Evolutionary conservation across 2,329 filamentous ascomycete genomes (phyloP).

Genomic region (Amesomyces nigricolor): DNA sequence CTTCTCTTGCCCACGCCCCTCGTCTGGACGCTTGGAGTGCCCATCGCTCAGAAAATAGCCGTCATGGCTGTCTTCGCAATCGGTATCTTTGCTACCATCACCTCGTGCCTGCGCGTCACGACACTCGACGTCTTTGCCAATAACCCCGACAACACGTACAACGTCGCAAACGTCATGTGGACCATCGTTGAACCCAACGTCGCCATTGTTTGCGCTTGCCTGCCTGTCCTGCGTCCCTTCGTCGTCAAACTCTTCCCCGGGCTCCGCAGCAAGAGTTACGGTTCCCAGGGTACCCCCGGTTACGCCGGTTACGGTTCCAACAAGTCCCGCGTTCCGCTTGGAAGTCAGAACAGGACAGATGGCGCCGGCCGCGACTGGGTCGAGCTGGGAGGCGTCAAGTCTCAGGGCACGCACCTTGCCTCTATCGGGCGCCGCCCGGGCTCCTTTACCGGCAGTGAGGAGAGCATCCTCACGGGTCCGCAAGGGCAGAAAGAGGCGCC

Average conservation of each 20-base stretch:
- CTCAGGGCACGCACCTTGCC: background rate
- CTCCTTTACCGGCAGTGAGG: slow-evolving; percentile 3
- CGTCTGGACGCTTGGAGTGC: slow-evolving; percentile 32
- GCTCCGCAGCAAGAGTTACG: background rate
- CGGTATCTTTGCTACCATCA: slow-evolving; percentile 29
- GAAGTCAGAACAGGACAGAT: background rate
- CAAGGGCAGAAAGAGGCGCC: background rate
- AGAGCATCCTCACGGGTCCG: background rate
- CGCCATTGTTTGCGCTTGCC: slow-evolving; percentile 38
- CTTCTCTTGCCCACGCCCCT: slow-evolving; percentile 27
- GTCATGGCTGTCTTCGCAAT: slow-evolving; percentile 36
- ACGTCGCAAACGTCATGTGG: slow-evolving; percentile 22
- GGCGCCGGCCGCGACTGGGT: background rate
- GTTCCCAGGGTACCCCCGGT: background rate
- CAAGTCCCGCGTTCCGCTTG: background rate
- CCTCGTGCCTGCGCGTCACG: slow-evolving; percentile 20
- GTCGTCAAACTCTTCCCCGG: slow-evolving; percentile 22
- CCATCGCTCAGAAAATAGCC: slow-evolving; percentile 37
- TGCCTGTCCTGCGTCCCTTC: slow-evolving; percentile 35
- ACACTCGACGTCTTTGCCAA: slow-evolving; percentile 5
- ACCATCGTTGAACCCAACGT: slow-evolving; percentile 27
- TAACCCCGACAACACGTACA: slow-evolving; percentile 6
- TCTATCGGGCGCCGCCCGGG: background rate
- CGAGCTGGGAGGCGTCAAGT: background rate
- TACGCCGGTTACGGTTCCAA: background rate